These are phyloP conservation scores for Botrytis squamosa DNA, from an alignment of 2,329 filamentous ascomycete genomes.

Conservation along the genomic window DNA sequence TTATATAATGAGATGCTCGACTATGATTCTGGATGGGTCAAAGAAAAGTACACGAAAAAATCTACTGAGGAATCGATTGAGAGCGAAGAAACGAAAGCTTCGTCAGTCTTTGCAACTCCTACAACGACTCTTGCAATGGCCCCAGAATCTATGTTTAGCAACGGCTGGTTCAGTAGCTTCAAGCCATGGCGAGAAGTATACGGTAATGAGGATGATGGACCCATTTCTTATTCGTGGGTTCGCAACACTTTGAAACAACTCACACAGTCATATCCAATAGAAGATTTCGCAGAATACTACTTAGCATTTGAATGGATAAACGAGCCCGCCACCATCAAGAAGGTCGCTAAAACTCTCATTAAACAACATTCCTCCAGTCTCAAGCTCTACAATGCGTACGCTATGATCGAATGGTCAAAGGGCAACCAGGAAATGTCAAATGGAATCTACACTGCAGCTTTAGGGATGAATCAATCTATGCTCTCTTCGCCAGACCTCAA, in stretches of 20 bases:
- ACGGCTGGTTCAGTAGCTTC: constrained; percentile 20
- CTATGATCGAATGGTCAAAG: constrained; percentile 63
- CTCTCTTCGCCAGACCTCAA: constrained; percentile 27
- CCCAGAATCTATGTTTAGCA: constrained; percentile 54
- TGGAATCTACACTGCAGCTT: constrained; percentile 65
- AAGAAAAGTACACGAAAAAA: constrained; percentile 15
- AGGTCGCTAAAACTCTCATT: constrained; percentile 70
- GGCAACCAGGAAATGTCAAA: constrained; percentile 57
- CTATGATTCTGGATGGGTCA: constrained; percentile 25
- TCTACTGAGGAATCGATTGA: background rate
- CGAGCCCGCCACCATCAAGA: constrained; percentile 58
- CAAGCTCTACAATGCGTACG: constrained; percentile 76
- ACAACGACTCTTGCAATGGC: constrained; percentile 38
- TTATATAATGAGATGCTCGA: constrained; percentile 45
- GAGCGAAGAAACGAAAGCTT: constrained; percentile 29
- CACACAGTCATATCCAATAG: constrained; percentile 46
- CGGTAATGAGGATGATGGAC: constrained; percentile 24
- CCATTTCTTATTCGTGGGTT: constrained; percentile 45
- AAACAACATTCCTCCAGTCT: constrained; percentile 64
- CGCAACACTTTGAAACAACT: constrained; percentile 58
- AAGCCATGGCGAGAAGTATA: constrained; percentile 30
- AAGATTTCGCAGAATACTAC: constrained; percentile 64
- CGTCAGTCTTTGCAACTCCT: constrained; percentile 30
- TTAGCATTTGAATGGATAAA: constrained; percentile 64
- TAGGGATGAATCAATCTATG: constrained; percentile 54